Percentiles rank a stretch among this genome's conserved stretches.
Conservation (phyloP, 495 filamentous ascomycete genomes). For the Talaromyces ruber region DNA sequence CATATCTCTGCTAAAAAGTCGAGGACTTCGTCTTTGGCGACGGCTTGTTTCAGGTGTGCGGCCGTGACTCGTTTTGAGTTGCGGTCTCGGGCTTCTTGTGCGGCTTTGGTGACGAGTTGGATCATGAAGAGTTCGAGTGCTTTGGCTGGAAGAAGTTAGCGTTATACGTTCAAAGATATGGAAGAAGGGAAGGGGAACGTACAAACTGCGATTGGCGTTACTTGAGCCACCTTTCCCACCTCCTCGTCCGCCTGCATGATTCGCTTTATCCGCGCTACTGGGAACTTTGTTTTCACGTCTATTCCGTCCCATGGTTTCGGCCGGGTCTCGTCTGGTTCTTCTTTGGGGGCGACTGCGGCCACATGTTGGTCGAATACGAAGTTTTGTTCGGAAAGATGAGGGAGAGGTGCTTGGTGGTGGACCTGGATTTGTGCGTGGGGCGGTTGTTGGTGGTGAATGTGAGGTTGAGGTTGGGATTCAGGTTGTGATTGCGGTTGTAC, state of each 20-base stretch:
- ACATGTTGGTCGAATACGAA: conserved; percentile 4
- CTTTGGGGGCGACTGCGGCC: conserved; percentile 1
- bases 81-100: conserved; percentile 69
- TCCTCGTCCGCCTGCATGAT: conserved; percentile 99
- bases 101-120: conserved; percentile 76
- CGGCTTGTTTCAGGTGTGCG: conserved; percentile 81
- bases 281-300: conserved; percentile 89
- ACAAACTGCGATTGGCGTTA: conserved; percentile 90
- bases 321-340: conserved; percentile 13
- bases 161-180: conserved; percentile 4
- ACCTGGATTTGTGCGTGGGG: not conserved
- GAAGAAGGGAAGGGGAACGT: conserved; percentile 17
- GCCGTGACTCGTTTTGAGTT: conserved; percentile 85
- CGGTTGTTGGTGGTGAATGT: not conserved
- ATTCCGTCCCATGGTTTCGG: conserved; percentile 35
- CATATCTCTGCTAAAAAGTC: conserved; percentile 94
- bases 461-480: not conserved
- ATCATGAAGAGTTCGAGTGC: conserved; percentile 98
- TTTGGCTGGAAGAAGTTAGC: conserved; percentile 48
- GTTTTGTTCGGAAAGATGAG: not conserved
- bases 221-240: conserved; percentile 96
- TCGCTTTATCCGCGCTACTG: conserved; percentile 94
- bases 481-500: not conserved
- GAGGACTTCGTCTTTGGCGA: conserved; percentile 76
- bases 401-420: conserved; percentile 5